A percentile compares a stretch with the other conserved stretches of the same genome.
Conservation (phyloP, 305 asterid genomes). For the Fraxinus xanthoxyloides region DNA sequence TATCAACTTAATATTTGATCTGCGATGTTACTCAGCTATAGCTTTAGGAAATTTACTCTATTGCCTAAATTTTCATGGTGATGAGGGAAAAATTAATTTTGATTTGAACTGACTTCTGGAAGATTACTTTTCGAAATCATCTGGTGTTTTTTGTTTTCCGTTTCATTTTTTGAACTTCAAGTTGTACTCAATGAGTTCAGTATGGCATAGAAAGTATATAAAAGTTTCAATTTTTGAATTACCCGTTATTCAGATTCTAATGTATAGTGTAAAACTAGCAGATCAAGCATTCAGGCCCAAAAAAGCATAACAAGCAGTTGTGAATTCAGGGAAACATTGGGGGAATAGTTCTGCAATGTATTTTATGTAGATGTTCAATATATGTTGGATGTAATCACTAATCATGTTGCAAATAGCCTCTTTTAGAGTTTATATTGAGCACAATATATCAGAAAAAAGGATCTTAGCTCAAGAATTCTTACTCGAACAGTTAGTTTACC, state of each 20-base stretch:
- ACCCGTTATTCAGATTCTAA: not conserved
- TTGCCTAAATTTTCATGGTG: slow-evolving; percentile 3
- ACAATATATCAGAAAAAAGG: not conserved
- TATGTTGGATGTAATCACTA: not conserved
- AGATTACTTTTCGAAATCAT: slow-evolving; percentile 21
- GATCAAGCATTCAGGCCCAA: not conserved
- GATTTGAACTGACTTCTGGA: slow-evolving; percentile 10
- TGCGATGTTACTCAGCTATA: slow-evolving; percentile 3
- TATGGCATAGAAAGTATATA: not conserved
- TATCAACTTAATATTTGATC: slow-evolving; percentile 11
- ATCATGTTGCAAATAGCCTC: not conserved
- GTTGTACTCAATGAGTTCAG: not conserved
- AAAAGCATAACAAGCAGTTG: not conserved
- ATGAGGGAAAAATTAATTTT: slow-evolving; percentile 8
- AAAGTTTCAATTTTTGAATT: not conserved
- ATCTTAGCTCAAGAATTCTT: not conserved
- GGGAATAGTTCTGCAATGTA: not conserved
- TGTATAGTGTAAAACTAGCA: not conserved
- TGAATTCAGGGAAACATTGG: not conserved
- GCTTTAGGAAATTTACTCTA: not conserved
- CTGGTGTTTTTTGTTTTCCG: not conserved
- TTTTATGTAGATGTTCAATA: not conserved
- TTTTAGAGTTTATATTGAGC: not conserved
- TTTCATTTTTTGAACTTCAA: not conserved
- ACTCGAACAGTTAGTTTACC: not conserved